Base-by-base conservation (phyloP, 2,329 filamentous ascomycete genomes). In the Sclerotinia borealis region DNA sequence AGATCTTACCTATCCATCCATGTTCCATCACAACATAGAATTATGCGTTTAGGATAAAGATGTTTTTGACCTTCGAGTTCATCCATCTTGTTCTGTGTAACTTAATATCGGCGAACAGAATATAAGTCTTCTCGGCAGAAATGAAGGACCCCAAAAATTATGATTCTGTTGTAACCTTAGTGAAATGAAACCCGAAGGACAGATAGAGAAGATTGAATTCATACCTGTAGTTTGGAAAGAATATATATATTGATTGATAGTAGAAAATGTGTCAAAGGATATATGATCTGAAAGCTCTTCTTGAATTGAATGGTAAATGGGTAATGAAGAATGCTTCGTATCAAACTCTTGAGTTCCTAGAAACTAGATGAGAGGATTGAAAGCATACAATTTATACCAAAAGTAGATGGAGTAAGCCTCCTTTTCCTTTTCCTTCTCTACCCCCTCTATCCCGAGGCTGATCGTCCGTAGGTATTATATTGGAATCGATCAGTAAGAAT, bases 1-100 rank as follows among this genome's bases (percentile, higher is more conserved):
- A 34, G 11, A 59, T 27, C 10, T 64, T 66, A 70, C 69, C 66
- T 68, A 37, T 71, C 69, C 68, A 71, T 72, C 71, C 71, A 72
- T 10, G 72, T 73, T 19, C 72, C 72, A 66, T 74, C 72, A 59
- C 70, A 73, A 51, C 72, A 72, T 22, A 73, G 63, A 31, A 74
- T 68, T 3, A 74, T 61, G n/a, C 72, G 68, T 56, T 72, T 72
- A 10, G 43, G 52, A 11, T 39, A 50, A 48, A 27, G 10, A 31
- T 37, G 4, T 15, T 11, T 49, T 39, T 50, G 58, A n/a, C 45
- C 31, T 27, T 56, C 54, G n/a, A 22, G 17, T 22, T 62, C 59
- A 15, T 34, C 59, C 59, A 62, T 62, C 6, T 56, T 56, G 19
- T 39, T 55, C 39, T 36, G 29, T 37, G 22, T 56, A 39, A 31